phyloP scores from a whole-genome alignment of 306 rosid species.

The Argentina anserina region DNA sequence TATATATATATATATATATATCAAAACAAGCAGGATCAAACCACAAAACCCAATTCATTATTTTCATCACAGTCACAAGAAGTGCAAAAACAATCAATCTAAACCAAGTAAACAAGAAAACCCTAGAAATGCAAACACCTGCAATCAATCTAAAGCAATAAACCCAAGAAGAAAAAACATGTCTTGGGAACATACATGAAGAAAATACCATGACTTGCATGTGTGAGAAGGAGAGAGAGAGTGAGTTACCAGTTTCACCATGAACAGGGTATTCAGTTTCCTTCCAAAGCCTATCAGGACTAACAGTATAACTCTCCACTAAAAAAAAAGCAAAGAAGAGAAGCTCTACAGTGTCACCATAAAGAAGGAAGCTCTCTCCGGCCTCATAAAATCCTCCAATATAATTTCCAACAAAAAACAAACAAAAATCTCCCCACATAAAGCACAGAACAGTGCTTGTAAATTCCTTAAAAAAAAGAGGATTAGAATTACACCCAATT shows the following conservation, averaged over 20 bases:
- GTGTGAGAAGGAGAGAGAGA: slow-evolving; percentile 17
- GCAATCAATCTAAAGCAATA: slow-evolving; percentile 14
- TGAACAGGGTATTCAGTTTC: slow-evolving; percentile 37
- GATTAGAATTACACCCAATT: too few relatives aligned
- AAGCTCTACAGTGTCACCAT: slow-evolving; percentile 41
- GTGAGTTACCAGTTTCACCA: slow-evolving; percentile 40
- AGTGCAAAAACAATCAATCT: slow-evolving; percentile 14
- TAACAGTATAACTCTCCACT: slow-evolving; percentile 26
- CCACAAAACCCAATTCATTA: slow-evolving; percentile 9
- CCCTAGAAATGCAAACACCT: too few relatives aligned
- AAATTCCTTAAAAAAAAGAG: slow-evolving; percentile 13
- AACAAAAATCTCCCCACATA: slow-evolving; percentile 33
- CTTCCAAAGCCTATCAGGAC: slow-evolving; percentile 44
- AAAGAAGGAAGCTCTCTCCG: slow-evolving; percentile 37
- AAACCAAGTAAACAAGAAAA: slow-evolving; percentile 10
- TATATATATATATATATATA: too few relatives aligned
- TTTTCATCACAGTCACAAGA: slow-evolving; percentile 2
- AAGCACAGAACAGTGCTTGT: slow-evolving; percentile 27
- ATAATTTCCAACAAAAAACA: slow-evolving; percentile 14
- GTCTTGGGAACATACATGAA: background rate
- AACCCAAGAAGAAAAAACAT: slow-evolving; percentile 34
- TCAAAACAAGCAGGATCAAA: background rate
- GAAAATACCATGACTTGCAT: background rate
- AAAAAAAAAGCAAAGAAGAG: too few relatives aligned
- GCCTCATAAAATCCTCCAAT: slow-evolving; percentile 55